Evolutionary conservation across 345 rosid genomes (phyloP), one percentile per base, ranked within the genome.

Genomic region (Lepidium sativum): DNA sequence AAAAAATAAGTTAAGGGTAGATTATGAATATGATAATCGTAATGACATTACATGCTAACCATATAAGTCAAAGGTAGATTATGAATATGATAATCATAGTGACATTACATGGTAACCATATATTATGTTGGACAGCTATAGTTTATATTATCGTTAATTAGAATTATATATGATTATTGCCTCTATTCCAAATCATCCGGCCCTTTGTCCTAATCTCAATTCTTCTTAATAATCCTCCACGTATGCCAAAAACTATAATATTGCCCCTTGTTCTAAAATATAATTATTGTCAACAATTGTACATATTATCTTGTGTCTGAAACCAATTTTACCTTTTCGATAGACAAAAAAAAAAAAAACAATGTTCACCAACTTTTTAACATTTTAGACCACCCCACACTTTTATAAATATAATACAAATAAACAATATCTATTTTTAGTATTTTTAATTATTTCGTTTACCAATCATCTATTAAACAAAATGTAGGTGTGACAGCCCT

Each of bases 41-140:
- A n/a, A n/a, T n/a, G n/a, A n/a, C n/a, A n/a, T n/a, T n/a, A n/a
- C n/a, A n/a, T n/a, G n/a, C n/a, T n/a, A n/a, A n/a, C n/a, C n/a
- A n/a, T n/a, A 41, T 11, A 57, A 38, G 59, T 48, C 51, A 29
- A 16, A 20, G 60, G 20, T 69, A 32, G 39, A 42, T 69, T 33
- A 35, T 12, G 40, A 53, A 52, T 60, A 32, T 51, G 20, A 69
- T 50, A 69, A 15, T 49, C 38, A 23, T 31, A 23, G 32, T 69
- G 67, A 69, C 60, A 60, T 42, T 51, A 52, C 67, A 54, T 60
- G 61, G 54, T 60, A 60, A 69, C 67, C 61, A 50, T 68, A 29
- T 50, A 29, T 49, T 38, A 31, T 38, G 31, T 27, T 27, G 42
- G 48, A 45, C 37, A 23, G 27, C 48, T 17, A 16, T 11, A 27